phyloP scores from a whole-genome alignment of 2,329 filamentous ascomycete genomes.

The Xylaria hypoxylon region DNA sequence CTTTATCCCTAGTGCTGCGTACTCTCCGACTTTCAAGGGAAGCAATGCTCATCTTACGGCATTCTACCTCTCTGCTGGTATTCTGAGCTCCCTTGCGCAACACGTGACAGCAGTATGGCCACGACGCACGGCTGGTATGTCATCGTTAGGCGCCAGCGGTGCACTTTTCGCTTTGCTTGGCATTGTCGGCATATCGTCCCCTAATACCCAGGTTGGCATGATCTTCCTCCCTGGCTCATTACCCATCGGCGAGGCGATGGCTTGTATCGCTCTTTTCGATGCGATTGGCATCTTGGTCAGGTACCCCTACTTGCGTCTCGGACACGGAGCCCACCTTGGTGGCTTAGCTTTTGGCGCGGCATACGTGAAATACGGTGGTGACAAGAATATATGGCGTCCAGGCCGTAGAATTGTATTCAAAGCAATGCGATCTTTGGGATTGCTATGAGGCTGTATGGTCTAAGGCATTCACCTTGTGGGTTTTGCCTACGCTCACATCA shows the following conservation, averaged over 20 bases:
- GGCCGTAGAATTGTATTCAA: constrained; percentile 42
- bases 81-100: constrained; percentile 43
- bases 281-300: constrained; percentile 43
- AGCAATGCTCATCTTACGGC: constrained; percentile 45
- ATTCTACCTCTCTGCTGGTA: constrained; percentile 48
- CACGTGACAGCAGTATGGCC: constrained; percentile 42
- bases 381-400: constrained; percentile 43
- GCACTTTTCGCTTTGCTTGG: constrained; percentile 46
- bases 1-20: constrained; percentile 34
- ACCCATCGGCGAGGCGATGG: constrained; percentile 31
- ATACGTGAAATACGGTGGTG: constrained; percentile 44
- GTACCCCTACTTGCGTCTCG: constrained; percentile 33
- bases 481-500: neutral
- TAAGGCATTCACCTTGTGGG: neutral
- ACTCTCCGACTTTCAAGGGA: constrained; percentile 36
- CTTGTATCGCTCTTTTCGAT: constrained; percentile 41
- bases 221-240: constrained; percentile 41
- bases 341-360: constrained; percentile 43
- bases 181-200: constrained; percentile 37
- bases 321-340: constrained; percentile 44
- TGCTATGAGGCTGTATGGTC: constrained; percentile 35
- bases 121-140: constrained; percentile 8
- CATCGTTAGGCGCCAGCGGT: constrained; percentile 43
- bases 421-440: constrained; percentile 41
- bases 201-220: constrained; percentile 40